Evolutionary conservation across 257 asterid species (phyloP), one percentile per base, ranked within the genome.

Genomic region (Gentiana macrophylla): DNA sequence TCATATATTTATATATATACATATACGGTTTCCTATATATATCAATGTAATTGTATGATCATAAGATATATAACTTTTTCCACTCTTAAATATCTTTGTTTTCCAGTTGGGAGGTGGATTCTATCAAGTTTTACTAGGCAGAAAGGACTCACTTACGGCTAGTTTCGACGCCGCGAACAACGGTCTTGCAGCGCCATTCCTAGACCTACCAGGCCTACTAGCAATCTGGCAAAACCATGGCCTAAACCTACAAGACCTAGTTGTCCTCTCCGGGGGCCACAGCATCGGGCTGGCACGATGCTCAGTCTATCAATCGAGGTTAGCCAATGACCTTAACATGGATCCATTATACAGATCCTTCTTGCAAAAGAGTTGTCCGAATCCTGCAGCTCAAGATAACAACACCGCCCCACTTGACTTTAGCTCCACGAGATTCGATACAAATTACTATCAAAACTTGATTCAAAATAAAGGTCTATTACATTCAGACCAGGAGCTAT

Each of bases 111-210:
- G 83, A 8, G 89, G 86, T 3, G 75, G 78, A 7, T 8, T 6
- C 1, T 81, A 83, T 83, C 53, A 60, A 51, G 86, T 81, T 13
- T 50, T 3, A 66, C 57, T 81, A 6, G 81, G 83, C 48, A 70
- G 89, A 60, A 71, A 80, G 35, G 89, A 81, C 68, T 64, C 89
- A n/a, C 76, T 69, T 5, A 73, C 55, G 4, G 85, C 86, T 44
- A 69, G 75, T 60, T 56, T 62, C 44, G 32, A 15, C 1, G 11
- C 45, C 2, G 83, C 81, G 15, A 70, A 69, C 48, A 13, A 47
- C 7, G 74, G 67, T 63, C 58, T 79, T 49, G 83, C 89, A 2
- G 7, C 74, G 2, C 83, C 89, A 4, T 61, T 56, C 51, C 10
- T 73, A 45, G 61, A 67, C 75, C 70, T 76, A 24, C 58, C 79